A percentile compares a stretch with the other conserved stretches of the same genome.
Evolutionary conservation across 73 alveolate species (phyloP).

Genomic region (Tetrahymena thermophila): DNA sequence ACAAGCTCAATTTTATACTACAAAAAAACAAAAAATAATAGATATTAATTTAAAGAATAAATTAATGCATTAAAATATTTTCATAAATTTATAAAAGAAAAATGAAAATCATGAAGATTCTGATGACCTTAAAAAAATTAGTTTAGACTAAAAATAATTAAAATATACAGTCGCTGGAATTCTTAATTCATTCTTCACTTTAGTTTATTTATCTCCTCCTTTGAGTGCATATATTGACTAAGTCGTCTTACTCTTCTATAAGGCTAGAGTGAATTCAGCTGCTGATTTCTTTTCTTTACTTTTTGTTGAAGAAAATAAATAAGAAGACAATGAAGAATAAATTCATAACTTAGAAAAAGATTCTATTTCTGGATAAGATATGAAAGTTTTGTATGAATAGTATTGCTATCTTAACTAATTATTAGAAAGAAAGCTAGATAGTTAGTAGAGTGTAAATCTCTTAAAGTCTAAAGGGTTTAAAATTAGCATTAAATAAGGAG

Average conservation of each 20-base stretch:
- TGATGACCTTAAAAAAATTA: neutral
- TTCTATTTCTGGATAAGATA: constrained; percentile 28
- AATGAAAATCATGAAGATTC: neutral
- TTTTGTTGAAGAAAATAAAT: neutral
- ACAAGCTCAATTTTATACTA: too few relatives aligned
- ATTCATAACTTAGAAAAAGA: constrained; percentile 31
- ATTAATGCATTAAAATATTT: neutral
- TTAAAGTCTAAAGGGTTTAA: constrained; percentile 21
- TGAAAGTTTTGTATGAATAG: constrained; percentile 36
- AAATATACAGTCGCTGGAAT: neutral
- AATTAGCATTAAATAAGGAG: constrained; percentile 14
- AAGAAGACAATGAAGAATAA: constrained; percentile 1
- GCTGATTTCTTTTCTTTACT: neutral
- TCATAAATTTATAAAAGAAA: neutral
- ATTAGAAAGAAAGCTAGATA: constrained; percentile 30
- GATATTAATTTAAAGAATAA: too few relatives aligned
- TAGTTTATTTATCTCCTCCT: neutral
- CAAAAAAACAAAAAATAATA: too few relatives aligned
- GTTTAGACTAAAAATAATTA: neutral
- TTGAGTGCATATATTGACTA: neutral
- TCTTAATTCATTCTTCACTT: neutral
- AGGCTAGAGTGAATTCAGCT: neutral
- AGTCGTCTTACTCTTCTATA: neutral
- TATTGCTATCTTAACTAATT: constrained; percentile 28
- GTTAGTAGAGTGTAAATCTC: constrained; percentile 1